These are phyloP conservation scores for Rhizophagus prolifer DNA, from an alignment of 192 early-diverging fungal species.

Conservation along the genomic window DNA sequence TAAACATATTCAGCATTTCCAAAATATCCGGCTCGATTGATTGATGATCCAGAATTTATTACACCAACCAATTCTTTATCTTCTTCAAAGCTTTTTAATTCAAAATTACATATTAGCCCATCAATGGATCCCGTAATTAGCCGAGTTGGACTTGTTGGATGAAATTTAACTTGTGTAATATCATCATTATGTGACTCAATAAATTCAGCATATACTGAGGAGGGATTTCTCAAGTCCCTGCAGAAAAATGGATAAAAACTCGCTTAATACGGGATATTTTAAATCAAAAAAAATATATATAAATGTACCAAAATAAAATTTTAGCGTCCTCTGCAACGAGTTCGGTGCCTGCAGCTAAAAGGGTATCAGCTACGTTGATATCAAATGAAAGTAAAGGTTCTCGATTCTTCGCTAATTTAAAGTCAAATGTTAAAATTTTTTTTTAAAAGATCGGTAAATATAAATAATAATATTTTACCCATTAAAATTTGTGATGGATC, in stretches of 20 bases:
- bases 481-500: slow-evolving; percentile 58
- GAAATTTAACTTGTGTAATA: slow-evolving; percentile 74
- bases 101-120: slow-evolving; percentile 77
- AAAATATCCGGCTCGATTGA: slow-evolving; percentile 88
- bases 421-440: not conserved
- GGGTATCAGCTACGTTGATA: slow-evolving; percentile 47
- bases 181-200: slow-evolving; percentile 75
- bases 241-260: not conserved
- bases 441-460: not conserved
- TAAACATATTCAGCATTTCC: slow-evolving; percentile 89
- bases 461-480: slow-evolving; percentile 39
- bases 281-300: not conserved
- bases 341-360: slow-evolving; percentile 58
- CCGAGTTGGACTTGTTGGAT: slow-evolving; percentile 48
- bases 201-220: slow-evolving; percentile 40
- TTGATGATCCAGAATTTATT: slow-evolving; percentile 78
- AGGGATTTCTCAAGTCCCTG: slow-evolving; percentile 36
- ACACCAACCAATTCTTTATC: slow-evolving; percentile 85
- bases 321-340: slow-evolving; percentile 45
- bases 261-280: too few relatives aligned
- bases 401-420: slow-evolving; percentile 28
- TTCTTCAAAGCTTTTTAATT: slow-evolving; percentile 71
- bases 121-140: slow-evolving; percentile 74
- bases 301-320: slow-evolving; percentile 50
- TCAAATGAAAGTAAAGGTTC: slow-evolving; percentile 53